A percentile compares a stretch with the other conserved stretches of the same genome.
phyloP scores from a whole-genome alignment of 2,329 filamentous ascomycete species.

The Penicillium sp. region DNA sequence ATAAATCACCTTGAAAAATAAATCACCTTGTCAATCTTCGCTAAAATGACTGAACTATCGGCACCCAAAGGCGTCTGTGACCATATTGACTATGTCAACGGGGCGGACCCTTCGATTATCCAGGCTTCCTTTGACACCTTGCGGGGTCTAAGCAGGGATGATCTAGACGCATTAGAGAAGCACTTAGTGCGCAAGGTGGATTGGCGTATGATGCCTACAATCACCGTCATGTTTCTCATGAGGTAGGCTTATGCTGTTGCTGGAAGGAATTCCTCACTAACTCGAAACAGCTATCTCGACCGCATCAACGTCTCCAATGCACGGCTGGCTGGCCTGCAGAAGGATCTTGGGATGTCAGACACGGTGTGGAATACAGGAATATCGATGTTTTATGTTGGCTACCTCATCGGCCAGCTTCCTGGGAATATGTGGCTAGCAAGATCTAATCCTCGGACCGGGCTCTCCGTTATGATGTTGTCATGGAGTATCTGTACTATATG shows the following conservation, averaged over 20 bases:
- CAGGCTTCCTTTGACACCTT: conserved; percentile 1
- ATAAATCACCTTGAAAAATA: background rate
- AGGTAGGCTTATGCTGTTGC: background rate
- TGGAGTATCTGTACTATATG: background rate
- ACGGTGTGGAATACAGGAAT: background rate
- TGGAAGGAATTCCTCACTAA: background rate
- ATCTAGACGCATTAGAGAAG: background rate
- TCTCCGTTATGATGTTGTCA: conserved; percentile 1
- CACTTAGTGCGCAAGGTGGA: background rate
- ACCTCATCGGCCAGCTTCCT: background rate
- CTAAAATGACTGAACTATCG: background rate
- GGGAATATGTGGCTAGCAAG: conserved; percentile 1
- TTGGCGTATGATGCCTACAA: background rate
- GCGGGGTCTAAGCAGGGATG: background rate
- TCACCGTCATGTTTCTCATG: conserved; percentile 1
- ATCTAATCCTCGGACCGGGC: background rate
- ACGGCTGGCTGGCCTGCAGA: background rate
- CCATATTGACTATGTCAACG: background rate
- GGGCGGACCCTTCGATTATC: background rate
- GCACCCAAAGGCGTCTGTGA: background rate
- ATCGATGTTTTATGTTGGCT: conserved; percentile 1
- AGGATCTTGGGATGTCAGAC: background rate
- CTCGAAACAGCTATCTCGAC: background rate
- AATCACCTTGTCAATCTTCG: background rate
- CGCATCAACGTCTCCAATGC: background rate